These are phyloP conservation scores for Fragaria iinumae DNA, from an alignment of 306 rosid genomes.

Conservation along the genomic window DNA sequence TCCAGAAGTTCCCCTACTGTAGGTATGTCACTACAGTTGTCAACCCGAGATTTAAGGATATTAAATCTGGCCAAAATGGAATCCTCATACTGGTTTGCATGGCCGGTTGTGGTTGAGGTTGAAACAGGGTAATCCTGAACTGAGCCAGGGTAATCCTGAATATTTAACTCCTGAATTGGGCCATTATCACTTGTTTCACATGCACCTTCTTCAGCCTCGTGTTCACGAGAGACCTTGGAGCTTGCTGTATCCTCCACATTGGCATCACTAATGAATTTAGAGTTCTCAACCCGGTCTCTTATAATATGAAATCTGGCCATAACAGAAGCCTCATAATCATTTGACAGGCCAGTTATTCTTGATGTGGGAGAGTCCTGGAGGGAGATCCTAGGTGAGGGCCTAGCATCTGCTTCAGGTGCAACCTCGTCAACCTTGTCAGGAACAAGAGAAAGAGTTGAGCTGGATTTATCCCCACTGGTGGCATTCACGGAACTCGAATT, in stretches of 20 bases:
- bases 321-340: slow-evolving; percentile 56
- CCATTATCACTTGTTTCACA: slow-evolving; percentile 21
- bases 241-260: slow-evolving; percentile 6
- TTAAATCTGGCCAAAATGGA: slow-evolving; percentile 54
- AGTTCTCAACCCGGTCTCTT: slow-evolving; percentile 36
- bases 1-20: slow-evolving; percentile 31
- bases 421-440: slow-evolving; percentile 28
- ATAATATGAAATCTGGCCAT: slow-evolving; percentile 53
- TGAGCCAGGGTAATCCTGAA: slow-evolving; percentile 19
- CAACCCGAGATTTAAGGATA: slow-evolving; percentile 43
- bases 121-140: slow-evolving; percentile 19
- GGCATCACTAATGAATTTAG: slow-evolving; percentile 16
- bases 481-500: slow-evolving; percentile 17
- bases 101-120: slow-evolving; percentile 8
- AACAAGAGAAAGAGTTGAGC: slow-evolving; percentile 32
- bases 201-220: neutral
- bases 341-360: slow-evolving; percentile 19
- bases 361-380: slow-evolving; percentile 33
- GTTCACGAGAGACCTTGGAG: slow-evolving; percentile 5
- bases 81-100: slow-evolving; percentile 38
- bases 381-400: slow-evolving; percentile 26
- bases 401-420: slow-evolving; percentile 20
- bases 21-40: slow-evolving; percentile 28
- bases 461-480: slow-evolving; percentile 27
- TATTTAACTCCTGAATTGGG: slow-evolving; percentile 13